Base-by-base conservation (phyloP, 1,284 basidiomycete species). In the Vanrija sp. region DNA sequence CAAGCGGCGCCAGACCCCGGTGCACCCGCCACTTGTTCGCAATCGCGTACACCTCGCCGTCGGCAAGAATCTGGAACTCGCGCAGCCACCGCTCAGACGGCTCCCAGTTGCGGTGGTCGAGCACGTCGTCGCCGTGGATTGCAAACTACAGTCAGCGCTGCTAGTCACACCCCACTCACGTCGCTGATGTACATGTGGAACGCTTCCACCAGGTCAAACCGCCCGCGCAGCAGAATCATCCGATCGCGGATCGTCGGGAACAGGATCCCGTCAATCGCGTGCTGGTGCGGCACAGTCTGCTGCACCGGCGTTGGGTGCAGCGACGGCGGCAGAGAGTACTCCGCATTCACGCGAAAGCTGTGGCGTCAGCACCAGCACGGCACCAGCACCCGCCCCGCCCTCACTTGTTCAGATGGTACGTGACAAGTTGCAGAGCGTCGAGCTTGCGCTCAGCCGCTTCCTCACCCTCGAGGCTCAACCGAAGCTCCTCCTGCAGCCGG, bases 71-170 rank as follows among this genome's bases (percentile, higher is more conserved):
- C 6, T 83, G 82, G 65, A 88, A 93, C 71, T 86, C 83, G 53
- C 82, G 81, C 45, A 95, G 78, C 84, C 89, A 95, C 51, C 80
- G 79, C 67, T 93, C 89, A 7, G 82, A 80, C 47, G 94, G 81
- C 73, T 95, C 91, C 89, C 91, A 95, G 66, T 90, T 92, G 36
- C 77, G 79, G 66, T 94, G 89, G 5, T 86, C 85, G 18, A 95
- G 79, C 25, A 91, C 87, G 66, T 95, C 91, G 62, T 94, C 88
- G 4, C 89, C 89, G 57, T 93, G 89, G 45, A 93, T 82, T 0
- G 82, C 85, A 18, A 87, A 81, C 88, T 92, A 60, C 22, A 10
- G 25, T 15, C 49, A 52, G 38, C 18, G 18, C 18, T 14, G 3
- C 7, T 25, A 25, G 15, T 16, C 15, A 42, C 16, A 36, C 35